Evolutionary conservation across 208 protist species (phyloP).

Genomic region (Acanthamoeba culbertsoni): DNA sequence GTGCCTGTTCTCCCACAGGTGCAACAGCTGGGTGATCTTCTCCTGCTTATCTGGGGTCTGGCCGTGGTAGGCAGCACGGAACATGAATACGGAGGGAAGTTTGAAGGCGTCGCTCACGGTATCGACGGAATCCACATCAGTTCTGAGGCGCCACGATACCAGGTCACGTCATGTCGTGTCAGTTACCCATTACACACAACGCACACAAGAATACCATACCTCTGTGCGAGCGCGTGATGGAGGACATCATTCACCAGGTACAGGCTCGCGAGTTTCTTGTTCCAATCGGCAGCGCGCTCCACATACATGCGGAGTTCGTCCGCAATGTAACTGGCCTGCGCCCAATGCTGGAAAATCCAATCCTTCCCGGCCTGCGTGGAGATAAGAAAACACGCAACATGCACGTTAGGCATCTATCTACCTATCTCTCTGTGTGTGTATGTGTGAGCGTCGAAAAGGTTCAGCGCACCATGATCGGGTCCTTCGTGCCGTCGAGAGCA

Average conservation of each 20-base stretch:
- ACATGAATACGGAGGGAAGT: slow-evolving; percentile 52
- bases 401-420: neutral
- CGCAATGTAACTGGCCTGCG: neutral
- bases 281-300: neutral
- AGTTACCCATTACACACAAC: neutral
- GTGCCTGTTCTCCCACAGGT: slow-evolving; percentile 29
- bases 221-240: slow-evolving; percentile 42
- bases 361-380: slow-evolving; percentile 49
- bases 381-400: neutral
- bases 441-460: neutral
- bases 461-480: slow-evolving; percentile 45
- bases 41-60: slow-evolving; percentile 6
- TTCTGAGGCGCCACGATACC: neutral
- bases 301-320: neutral
- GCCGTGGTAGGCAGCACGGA: slow-evolving; percentile 47
- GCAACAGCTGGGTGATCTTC: slow-evolving; percentile 42
- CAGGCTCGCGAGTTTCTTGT: slow-evolving; percentile 17
- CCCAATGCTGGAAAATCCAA: slow-evolving; percentile 61
- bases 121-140: neutral
- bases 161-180: neutral
- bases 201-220: neutral
- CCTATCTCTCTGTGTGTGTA: no score
- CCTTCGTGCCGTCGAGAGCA: slow-evolving; percentile 36
- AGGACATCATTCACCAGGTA: slow-evolving; percentile 53
- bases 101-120: slow-evolving; percentile 55